Evolutionary conservation across 805 yeast species (phyloP), one percentile per base, ranked within the genome.

Genomic region (Jamesozyma jinghongensis): DNA sequence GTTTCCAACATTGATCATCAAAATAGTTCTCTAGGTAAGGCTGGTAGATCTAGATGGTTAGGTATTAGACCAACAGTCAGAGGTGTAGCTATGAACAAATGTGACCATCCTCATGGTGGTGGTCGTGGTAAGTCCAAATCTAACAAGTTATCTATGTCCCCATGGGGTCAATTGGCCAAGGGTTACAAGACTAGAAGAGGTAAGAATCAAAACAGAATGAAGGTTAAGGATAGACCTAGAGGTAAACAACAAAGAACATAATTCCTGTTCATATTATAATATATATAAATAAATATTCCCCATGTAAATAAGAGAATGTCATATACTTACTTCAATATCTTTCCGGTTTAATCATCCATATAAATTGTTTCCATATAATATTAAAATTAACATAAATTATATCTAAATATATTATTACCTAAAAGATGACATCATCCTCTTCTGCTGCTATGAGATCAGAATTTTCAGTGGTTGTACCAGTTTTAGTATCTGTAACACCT

Each of bases 91-190:
- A 86, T 85, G 95, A 92, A 92, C 68, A 92, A 92, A 49, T 77
- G 80, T 61, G 97, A 92, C 66, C 98, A 92, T 70, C 98, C 98
- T 50, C 88, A 86, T 58, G 98, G 98, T 73, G 98, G 98, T 81
- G 98, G 98, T 69, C 81, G 98, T 74, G 98, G 98, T 77, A 92
- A 92, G 66, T 84, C 95, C 46, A 92, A 92, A 79, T 85, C 95
- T 49, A 88, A 90, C 67, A 90, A 86, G 69, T 74, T 83, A 44
- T 85, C 97, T 16, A 85, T 83, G 71, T 84, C 95, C 41, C 94
- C 94, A 62, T 90, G 97, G 96, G 98, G 98, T 56, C 81, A 80
- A 45, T 65, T 83, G 57, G 81, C 90, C 32, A 90, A 90, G 74
- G 94, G 92, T 63, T 88, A 78, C 70, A 88, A 86, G 76, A 92